These are phyloP conservation scores for Kodamaea arcana DNA, from an alignment of 1,139 yeast species.

Conservation along the genomic window DNA sequence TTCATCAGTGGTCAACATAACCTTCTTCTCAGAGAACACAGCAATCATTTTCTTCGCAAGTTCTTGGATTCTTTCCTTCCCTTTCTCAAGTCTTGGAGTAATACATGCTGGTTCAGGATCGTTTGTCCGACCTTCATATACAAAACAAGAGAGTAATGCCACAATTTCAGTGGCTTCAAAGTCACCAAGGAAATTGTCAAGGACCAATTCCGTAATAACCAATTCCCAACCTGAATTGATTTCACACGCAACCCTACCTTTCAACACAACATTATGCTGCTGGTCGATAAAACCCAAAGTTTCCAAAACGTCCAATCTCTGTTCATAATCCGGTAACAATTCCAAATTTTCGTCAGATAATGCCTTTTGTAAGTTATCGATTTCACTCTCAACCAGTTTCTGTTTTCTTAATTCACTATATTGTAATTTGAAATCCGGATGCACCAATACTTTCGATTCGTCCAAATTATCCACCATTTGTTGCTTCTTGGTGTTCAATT, in stretches of 20 bases:
- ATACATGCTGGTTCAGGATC: constrained; percentile 57
- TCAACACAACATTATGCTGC: constrained; percentile 70
- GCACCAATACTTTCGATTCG: constrained; percentile 22
- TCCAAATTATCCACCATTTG: constrained; percentile 34
- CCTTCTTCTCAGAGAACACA: constrained; percentile 65
- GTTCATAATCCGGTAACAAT: constrained; percentile 89
- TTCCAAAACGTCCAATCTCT: constrained; percentile 72
- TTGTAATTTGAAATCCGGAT: constrained; percentile 45
- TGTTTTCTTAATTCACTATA: constrained; percentile 47
- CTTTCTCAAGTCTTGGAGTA: constrained; percentile 82
- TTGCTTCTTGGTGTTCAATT: constrained; percentile 43
- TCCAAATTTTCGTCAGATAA: constrained; percentile 87
- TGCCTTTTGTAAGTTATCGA: constrained; percentile 53
- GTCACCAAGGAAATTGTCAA: constrained; percentile 88
- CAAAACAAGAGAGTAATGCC: constrained; percentile 85
- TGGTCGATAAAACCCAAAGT: constrained; percentile 74
- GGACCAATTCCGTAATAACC: constrained; percentile 78
- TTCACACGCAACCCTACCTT: constrained; percentile 87
- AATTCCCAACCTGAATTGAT: constrained; percentile 89
- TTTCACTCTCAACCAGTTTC: constrained; percentile 44
- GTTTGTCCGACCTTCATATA: constrained; percentile 79
- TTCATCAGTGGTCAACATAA: constrained; percentile 78
- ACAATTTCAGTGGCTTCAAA: constrained; percentile 96
- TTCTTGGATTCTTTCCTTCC: constrained; percentile 64
- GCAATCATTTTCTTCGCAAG: constrained; percentile 62